Base-by-base conservation (phyloP, 495 filamentous ascomycete genomes). In the Apodospora peruviana region DNA sequence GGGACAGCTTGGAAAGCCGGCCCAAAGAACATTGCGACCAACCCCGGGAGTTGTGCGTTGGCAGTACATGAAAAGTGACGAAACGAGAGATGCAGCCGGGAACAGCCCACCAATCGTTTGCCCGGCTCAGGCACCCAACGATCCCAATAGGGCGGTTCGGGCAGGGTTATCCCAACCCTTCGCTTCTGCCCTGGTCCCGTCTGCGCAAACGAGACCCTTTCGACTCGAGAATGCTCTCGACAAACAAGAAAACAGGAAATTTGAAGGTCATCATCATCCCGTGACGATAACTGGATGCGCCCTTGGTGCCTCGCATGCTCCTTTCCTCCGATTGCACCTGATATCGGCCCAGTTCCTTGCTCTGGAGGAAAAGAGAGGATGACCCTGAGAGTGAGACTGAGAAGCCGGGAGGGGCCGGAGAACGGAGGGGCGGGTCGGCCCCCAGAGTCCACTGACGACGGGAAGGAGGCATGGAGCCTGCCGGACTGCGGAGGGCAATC, bases 61-160 rank as follows among this genome's bases (percentile, higher is more conserved):
- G 61, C 64, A 62, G 51, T 59, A 60, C 61, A 61, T 58, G 47
- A 57, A 40, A 51, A 54, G 49, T 58, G 56, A 64, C 53, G 60
- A 61, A 59, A 19, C 19, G 49, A 54, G 49, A 58, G 56, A 64
- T 53, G 60, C 61, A 59, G 17, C 19, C 18, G 29, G 21, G 23
- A 40, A 27, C 25, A 45, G 12, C 34, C 24, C 34, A 20, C 64
- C 61, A 67, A 67, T 67, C 54, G 52, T 43, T 27, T 39, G 23
- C 47, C 45, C 41, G 48, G 45, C 45, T 53, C 51, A 48, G 47
- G 47, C 23, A 47, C 46, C 59, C 37, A 50, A 19, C 48, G 34
- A 57, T 55, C 54, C 64, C 64, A 54, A 61, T 52, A 61, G 53
- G 61, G 47, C 48, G 61, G 64, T 56, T 62, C 58, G 20, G 48